Base-by-base conservation (phyloP, 2,329 filamentous ascomycete genomes). In the Aureobasidium leucospermi region DNA sequence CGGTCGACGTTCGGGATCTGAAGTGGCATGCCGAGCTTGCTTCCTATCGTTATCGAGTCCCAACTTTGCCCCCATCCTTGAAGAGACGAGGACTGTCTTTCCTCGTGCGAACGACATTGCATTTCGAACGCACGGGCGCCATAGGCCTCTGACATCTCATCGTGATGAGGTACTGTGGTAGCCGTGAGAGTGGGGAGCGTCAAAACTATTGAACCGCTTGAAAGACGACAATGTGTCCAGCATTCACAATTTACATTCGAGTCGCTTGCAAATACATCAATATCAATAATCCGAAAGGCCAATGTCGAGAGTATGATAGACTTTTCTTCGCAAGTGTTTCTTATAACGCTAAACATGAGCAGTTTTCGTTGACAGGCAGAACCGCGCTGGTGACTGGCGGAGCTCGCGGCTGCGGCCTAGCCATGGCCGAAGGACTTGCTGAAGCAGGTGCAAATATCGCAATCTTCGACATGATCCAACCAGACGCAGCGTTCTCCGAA, bases 321-420 rank as follows among this genome's bases (percentile, higher is more conserved):
- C 28, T 29, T n/a, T 11, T 47, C 3, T 23, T 23, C 23, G 23
- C 45, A 32, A 32, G 5, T 6, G 2, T 19, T 11, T 19, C 5
- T 3, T 7, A 2, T 11, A 15, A 4, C 13, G 28, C 43, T 46
- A 23, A 46, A 19, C 6, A 15, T 7, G 43, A 5, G 9, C 34
- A 63, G 62, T 87, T 89, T 74, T 88, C 85, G 6, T 77, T 89
- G 53, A 85, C 84, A 68, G 85, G 85, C 45, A 82, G 83, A 66
- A 89, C 86, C 1, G 86, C 85, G 32, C 86, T 89, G 63, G 81
- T 89, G 42, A 82, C 85, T 1, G 87, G 87, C 61, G 85, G 85
- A 10, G 87, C 83, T 38, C 85, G 85, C 38, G 86, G 87, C 38
- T 88, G 89, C 64, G 87, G 87, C 43, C 75, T 87, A 28, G 79